A percentile compares a stretch with the other conserved stretches of the same genome.
Evolutionary conservation across 2,329 filamentous ascomycete species (phyloP).

Genomic region (Paecilomyces formosus): DNA sequence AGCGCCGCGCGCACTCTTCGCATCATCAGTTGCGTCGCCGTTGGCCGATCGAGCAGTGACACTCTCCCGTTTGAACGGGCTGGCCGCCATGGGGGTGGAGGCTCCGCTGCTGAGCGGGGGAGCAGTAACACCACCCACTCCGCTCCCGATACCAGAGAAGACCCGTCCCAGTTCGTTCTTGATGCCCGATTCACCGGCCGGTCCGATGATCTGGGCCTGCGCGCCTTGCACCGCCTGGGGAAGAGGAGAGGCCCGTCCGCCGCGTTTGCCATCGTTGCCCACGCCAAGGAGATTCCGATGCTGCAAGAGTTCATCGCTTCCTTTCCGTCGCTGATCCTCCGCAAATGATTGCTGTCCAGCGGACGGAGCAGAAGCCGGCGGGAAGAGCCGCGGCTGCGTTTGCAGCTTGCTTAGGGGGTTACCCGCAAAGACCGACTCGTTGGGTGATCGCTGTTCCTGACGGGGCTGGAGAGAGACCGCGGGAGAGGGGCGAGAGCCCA

Average conservation of each 20-base stretch:
- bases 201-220: constrained; percentile 70
- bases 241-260: constrained; percentile 76
- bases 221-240: constrained; percentile 92
- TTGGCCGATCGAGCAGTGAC: constrained; percentile 33
- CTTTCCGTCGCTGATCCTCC: constrained; percentile 36
- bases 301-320: constrained; percentile 50
- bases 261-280: constrained; percentile 65
- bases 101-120: constrained; percentile 43
- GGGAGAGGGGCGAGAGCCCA: constrained; percentile 24
- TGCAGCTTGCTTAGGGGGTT: constrained; percentile 19
- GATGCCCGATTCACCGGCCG: constrained; percentile 76
- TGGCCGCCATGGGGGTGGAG: constrained; percentile 47
- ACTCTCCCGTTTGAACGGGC: constrained; percentile 47
- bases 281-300: constrained; percentile 67
- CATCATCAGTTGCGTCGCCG: constrained; percentile 34
- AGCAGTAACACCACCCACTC: constrained; percentile 49
- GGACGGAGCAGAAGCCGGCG: constrained; percentile 25
- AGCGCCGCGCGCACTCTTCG: constrained; percentile 33
- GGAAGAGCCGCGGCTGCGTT: constrained; percentile 24
- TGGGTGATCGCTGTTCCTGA: constrained; percentile 25
- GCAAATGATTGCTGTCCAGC: constrained; percentile 19
- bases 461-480: constrained; percentile 23
- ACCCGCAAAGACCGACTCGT: constrained; percentile 23
- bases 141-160: constrained; percentile 84
- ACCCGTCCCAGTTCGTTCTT: constrained; percentile 93